Evolutionary conservation across 2,329 filamentous ascomycete genomes (phyloP).

Genomic region (Fusarium oxysporum): DNA sequence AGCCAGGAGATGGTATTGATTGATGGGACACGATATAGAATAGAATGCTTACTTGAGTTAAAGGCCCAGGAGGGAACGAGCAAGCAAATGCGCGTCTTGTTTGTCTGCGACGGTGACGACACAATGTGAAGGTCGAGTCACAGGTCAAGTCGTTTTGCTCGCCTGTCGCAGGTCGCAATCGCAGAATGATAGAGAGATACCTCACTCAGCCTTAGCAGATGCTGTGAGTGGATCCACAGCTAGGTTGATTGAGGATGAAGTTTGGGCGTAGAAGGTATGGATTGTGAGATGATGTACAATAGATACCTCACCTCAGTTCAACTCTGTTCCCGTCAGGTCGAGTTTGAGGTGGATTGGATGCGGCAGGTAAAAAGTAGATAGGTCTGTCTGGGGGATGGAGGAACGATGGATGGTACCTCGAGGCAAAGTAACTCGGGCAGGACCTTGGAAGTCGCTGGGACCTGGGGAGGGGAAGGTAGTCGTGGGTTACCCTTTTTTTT

Average conservation of each 20-base stretch:
- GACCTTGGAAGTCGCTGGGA: slow-evolving; percentile 48
- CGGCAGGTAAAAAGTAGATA: slow-evolving; percentile 5
- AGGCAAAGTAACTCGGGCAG: slow-evolving; percentile 55
- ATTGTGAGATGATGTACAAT: slow-evolving; percentile 39
- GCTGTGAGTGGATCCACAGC: slow-evolving; percentile 45
- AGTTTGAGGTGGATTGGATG: slow-evolving; percentile 36
- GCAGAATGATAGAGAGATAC: slow-evolving; percentile 11
- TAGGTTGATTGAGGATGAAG: slow-evolving; percentile 26
- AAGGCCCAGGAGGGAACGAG: slow-evolving; percentile 16
- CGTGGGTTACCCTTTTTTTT: slow-evolving; percentile 52
- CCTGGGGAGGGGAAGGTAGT: slow-evolving; percentile 48
- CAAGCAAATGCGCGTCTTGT: slow-evolving; percentile 36
- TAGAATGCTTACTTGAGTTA: slow-evolving; percentile 28
- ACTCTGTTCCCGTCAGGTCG: slow-evolving; percentile 26
- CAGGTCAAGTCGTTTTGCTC: slow-evolving; percentile 4
- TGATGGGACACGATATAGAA: slow-evolving; percentile 3
- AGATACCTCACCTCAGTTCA: slow-evolving; percentile 29
- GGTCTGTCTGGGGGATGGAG: slow-evolving; percentile 40
- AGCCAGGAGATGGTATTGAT: background rate
- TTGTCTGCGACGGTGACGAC: slow-evolving; percentile 35
- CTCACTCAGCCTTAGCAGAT: slow-evolving; percentile 20
- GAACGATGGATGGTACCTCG: slow-evolving; percentile 53
- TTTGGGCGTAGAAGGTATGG: background rate
- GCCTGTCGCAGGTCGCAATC: slow-evolving; percentile 23
- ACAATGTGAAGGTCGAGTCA: slow-evolving; percentile 20